A percentile compares a stretch with the other conserved stretches of the same genome.
phyloP scores from a whole-genome alignment of 2,329 filamentous ascomycete genomes.

The Fusarium protoensiforme region DNA sequence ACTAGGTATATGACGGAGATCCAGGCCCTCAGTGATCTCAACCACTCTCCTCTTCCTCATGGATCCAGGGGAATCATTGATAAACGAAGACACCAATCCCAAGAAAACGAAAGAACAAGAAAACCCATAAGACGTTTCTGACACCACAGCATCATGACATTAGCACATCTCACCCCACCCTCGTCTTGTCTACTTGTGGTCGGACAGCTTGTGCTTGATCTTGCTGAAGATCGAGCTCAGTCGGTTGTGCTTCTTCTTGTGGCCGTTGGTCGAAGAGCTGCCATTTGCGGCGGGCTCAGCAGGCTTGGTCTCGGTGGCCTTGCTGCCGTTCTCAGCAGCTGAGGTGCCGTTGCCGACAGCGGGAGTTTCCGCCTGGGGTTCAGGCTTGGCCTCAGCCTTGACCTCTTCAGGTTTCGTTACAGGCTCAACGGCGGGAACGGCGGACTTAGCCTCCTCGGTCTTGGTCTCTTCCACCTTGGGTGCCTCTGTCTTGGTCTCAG shows the following conservation, averaged over 20 bases:
- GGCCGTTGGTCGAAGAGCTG: slow-evolving; percentile 43
- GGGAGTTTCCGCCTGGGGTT: slow-evolving; percentile 27
- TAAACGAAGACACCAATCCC: slow-evolving; percentile 51
- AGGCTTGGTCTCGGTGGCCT: slow-evolving; percentile 39
- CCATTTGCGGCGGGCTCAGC: slow-evolving; percentile 38
- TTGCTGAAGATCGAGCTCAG: slow-evolving; percentile 71
- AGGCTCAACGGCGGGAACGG: slow-evolving; percentile 6
- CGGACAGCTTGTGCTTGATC: slow-evolving; percentile 60
- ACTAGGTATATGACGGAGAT: slow-evolving; percentile 51
- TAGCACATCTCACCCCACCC: slow-evolving; percentile 34
- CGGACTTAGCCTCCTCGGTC: neutral
- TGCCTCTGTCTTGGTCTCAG: neutral
- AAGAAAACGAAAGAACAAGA: slow-evolving; percentile 42
- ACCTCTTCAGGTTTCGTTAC: slow-evolving; percentile 7
- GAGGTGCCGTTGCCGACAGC: slow-evolving; percentile 35
- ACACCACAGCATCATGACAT: slow-evolving; percentile 39
- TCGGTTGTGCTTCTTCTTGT: slow-evolving; percentile 76
- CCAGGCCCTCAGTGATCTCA: slow-evolving; percentile 44
- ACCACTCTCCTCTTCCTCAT: slow-evolving; percentile 47
- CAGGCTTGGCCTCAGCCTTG: slow-evolving; percentile 17
- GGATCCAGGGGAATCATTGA: slow-evolving; percentile 54
- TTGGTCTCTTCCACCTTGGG: neutral
- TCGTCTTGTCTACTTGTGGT: slow-evolving; percentile 43
- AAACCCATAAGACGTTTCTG: slow-evolving; percentile 37
- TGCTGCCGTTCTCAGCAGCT: slow-evolving; percentile 35